Percentiles rank a stretch among this genome's conserved stretches.
Conservation (phyloP, 2,329 filamentous ascomycete genomes). For the Cadophora malorum region DNA sequence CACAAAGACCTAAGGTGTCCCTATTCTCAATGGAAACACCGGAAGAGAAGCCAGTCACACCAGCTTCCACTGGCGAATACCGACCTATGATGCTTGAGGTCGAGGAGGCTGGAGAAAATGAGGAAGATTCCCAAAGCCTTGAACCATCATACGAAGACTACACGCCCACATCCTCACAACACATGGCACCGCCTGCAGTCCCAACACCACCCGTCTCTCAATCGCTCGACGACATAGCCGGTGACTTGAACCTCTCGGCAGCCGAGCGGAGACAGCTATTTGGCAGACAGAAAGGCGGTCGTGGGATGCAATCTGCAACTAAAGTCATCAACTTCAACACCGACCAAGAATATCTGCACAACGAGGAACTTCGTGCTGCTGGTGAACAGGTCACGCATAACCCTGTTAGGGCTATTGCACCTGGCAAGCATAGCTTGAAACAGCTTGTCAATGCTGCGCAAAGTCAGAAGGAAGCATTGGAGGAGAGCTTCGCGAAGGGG, state of each 20-base stretch:
- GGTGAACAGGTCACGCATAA: constrained; percentile 78
- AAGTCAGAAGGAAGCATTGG: constrained; percentile 83
- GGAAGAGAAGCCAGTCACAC: constrained; percentile 20
- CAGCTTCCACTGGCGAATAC: constrained; percentile 49
- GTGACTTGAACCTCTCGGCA: constrained; percentile 79
- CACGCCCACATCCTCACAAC: constrained; percentile 38
- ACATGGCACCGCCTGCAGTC: constrained; percentile 34
- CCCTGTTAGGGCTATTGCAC: constrained; percentile 80
- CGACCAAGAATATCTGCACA: constrained; percentile 83
- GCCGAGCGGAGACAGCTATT: constrained; percentile 84
- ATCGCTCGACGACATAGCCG: constrained; percentile 73
- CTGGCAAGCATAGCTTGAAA: constrained; percentile 87
- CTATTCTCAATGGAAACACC: constrained; percentile 70
- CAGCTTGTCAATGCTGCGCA: constrained; percentile 86
- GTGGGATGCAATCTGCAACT: constrained; percentile 51
- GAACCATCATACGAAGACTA: constrained; percentile 44
- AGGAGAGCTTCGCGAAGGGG: constrained; percentile 88
- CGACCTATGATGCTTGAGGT: constrained; percentile 60
- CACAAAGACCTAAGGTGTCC: constrained; percentile 66
- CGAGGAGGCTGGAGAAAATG: constrained; percentile 30
- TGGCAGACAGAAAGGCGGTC: constrained; percentile 65
- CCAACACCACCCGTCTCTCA: constrained; percentile 48
- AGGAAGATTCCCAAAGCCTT: constrained; percentile 27
- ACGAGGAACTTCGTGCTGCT: constrained; percentile 75
- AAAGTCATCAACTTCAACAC: constrained; percentile 87